Evolutionary conservation across 73 alveolate genomes (phyloP), one percentile per base, ranked within the genome.

Genomic region (Diophrys appendiculata): DNA sequence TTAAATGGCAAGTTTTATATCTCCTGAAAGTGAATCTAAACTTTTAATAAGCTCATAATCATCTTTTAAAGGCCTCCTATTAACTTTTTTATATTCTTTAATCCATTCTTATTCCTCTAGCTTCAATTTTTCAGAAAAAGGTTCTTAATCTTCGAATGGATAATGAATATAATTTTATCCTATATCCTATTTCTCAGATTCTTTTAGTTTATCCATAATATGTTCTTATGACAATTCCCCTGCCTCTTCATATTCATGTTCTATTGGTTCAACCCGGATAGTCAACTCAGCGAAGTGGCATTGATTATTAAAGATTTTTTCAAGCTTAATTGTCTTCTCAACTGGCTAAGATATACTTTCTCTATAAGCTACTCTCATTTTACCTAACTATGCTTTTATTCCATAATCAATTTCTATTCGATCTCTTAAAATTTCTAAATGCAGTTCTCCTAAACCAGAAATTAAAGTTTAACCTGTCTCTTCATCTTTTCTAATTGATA

Each of bases 371-470:
- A 94, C 97, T 73, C 92, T 72, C 94, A 94, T 85, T 73, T 86
- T 85, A 32, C 96, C 97, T 22, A 94, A 81, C n/a, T 76, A 78
- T 1, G 94, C 77, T 65, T 93, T 85, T 34, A 92, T 53, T 3
- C 89, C 92, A 73, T 81, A 92, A 34, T 94, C 97, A 5, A 81
- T 82, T 54, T 78, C 85, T 5, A 94, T 80, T 72, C 98, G 77
- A 60, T 91, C 97, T 43, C 92, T 83, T 24, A 91, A 54, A 27
- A 91, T 89, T 87, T 94, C 98, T 24, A 94, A 75, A 78, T 94
- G 97, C 32, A 94, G 88, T 64, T 94, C 98, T 34, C 98, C 98
- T 68, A 88, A 69, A 1, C 98, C 98, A 33, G 91, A 77, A 26
- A 91, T 84, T 53, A 89, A 75, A 11, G 90, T 53, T 29, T 89